Conservation (phyloP, 192 early-diverging fungal species). For the Helicostylum pulchrum region DNA sequence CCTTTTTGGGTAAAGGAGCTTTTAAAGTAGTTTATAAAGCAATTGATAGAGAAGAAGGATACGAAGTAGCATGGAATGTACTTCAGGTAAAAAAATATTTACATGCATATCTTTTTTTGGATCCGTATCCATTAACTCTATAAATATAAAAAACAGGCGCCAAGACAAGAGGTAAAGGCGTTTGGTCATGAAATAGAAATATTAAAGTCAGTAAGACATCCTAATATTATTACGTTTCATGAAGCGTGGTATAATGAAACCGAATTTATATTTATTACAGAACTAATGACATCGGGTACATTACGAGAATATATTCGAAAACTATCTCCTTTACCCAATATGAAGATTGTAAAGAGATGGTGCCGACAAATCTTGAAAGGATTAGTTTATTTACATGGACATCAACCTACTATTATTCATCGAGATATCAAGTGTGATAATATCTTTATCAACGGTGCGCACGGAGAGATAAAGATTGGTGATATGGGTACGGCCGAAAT, state of each 20-base stretch:
- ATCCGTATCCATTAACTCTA: too few relatives aligned
- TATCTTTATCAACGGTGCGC: slow-evolving; percentile 82
- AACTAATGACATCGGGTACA: slow-evolving; percentile 85
- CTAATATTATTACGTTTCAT: slow-evolving; percentile 81
- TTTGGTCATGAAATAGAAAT: slow-evolving; percentile 76
- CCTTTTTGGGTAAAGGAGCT: slow-evolving; percentile 75
- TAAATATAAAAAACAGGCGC: slow-evolving; percentile 46
- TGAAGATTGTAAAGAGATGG: slow-evolving; percentile 80
- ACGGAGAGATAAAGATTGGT: slow-evolving; percentile 82
- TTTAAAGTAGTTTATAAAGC: slow-evolving; percentile 88
- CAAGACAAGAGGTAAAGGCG: slow-evolving; percentile 69
- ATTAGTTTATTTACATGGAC: slow-evolving; percentile 70
- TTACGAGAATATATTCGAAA: slow-evolving; percentile 75
- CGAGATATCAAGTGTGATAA: slow-evolving; percentile 84
- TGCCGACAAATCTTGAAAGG: slow-evolving; percentile 77
- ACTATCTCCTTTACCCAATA: slow-evolving; percentile 61
- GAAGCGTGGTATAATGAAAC: slow-evolving; percentile 72
- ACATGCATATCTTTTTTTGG: not conserved
- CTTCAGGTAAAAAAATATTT: slow-evolving; percentile 51
- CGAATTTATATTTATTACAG: slow-evolving; percentile 80
- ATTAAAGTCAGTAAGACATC: slow-evolving; percentile 73
- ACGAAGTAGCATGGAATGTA: slow-evolving; percentile 90
- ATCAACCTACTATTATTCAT: slow-evolving; percentile 78
- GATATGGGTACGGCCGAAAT: slow-evolving; percentile 83
- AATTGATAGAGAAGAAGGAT: slow-evolving; percentile 84